Conservation (phyloP, 768 basidiomycete species). For the Serendipita sp. region DNA sequence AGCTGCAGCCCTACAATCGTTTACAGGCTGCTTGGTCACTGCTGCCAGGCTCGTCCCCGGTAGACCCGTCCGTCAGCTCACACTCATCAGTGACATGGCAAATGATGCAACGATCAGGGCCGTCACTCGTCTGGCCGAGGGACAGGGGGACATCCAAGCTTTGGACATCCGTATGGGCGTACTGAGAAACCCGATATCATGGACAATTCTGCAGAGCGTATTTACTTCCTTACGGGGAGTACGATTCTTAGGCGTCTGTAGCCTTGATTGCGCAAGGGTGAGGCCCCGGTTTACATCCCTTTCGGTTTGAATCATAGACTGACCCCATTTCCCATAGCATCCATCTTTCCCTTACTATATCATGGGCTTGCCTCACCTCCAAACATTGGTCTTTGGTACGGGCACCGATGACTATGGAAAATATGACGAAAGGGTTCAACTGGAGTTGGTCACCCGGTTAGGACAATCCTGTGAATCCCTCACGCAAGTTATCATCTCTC, state of each 20-base stretch:
- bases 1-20: background rate
- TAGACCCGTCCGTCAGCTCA: background rate
- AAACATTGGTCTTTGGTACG: constrained; percentile 1
- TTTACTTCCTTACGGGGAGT: background rate
- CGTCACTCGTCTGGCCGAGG: background rate
- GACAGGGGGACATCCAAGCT: background rate
- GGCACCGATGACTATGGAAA: constrained; percentile 4
- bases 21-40: background rate
- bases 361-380: background rate
- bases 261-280: constrained; percentile 1
- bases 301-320: background rate
- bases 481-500: background rate
- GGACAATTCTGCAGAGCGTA: background rate
- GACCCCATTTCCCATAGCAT: background rate
- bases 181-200: background rate
- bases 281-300: background rate
- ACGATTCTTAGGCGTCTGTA: background rate
- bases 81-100: background rate
- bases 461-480: background rate
- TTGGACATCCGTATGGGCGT: constrained; percentile 5
- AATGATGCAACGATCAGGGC: background rate
- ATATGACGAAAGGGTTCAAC: background rate
- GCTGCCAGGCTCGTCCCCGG: background rate
- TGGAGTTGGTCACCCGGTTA: background rate
- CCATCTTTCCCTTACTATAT: constrained; percentile 2